Evolutionary conservation across 2,329 filamentous ascomycete genomes (phyloP), one percentile per base, ranked within the genome.

Genomic region (Fusarium nisikadoi): DNA sequence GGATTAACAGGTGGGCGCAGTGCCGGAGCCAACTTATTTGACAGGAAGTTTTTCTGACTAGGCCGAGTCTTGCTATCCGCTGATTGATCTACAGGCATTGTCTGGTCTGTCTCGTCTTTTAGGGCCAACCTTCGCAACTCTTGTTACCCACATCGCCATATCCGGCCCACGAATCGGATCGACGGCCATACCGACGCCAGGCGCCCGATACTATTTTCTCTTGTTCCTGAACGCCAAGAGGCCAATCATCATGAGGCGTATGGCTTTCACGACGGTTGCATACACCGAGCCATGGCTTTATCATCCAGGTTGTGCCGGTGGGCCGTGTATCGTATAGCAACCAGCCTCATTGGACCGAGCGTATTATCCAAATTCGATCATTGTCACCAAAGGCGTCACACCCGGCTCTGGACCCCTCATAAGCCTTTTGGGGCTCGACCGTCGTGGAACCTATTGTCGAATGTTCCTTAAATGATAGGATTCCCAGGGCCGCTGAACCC

Each of bases 381-480:
- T 53, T 29, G 49, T 56, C 49, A 69, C 53, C 52, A 67, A 50
- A 63, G 49, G 38, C 70, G 56, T 71, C 61, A 39, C 36, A 49
- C n/a, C 17, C 12, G 45, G 63, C 39, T 27, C 23, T 59, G 25
- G 56, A 27, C 27, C 36, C 43, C 42, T 47, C n/a, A 53, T 31
- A 36, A 52, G 16, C 25, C 27, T 19, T 39, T 31, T 19, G 17
- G 35, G 56, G 43, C 58, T 57, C 27, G 56, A 47, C 31, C 38
- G 29, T 42, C 31, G 35, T 55, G 49, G 49, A 45, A 27, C 38
- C 35, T 27, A 17, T 43, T 42, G 19, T 54, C 29, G 16, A 31
- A 14, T 46, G 31, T 53, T 12, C 29, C 45, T 36, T 31, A 41
- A 41, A 58, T 31, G 36, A 54, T 33, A 50, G 58, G 33, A 20